Percentiles rank a stretch among this genome's conserved stretches.
These are phyloP conservation scores for Rutstroemia sp. DNA, from an alignment of 2,329 filamentous ascomycete genomes.

Conservation along the genomic window DNA sequence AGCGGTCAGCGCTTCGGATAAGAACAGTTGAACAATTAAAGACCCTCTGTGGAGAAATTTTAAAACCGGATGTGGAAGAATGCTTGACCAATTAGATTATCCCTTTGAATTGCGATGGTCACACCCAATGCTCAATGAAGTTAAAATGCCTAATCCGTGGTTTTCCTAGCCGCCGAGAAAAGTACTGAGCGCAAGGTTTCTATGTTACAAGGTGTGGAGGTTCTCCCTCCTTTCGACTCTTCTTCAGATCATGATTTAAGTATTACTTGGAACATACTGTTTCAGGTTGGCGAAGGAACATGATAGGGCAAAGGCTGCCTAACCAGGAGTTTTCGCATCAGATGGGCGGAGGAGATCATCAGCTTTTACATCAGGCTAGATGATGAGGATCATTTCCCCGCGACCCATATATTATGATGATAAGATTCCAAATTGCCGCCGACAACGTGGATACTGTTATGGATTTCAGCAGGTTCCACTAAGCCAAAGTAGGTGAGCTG, in stretches of 20 bases:
- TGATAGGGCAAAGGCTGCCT: not conserved
- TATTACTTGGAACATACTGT: not conserved
- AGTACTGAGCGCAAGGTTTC: not conserved
- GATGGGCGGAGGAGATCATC: not conserved
- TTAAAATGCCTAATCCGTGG: conserved; percentile 28
- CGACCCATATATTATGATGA: not conserved
- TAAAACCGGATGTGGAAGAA: not conserved
- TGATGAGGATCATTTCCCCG: conserved; percentile 6
- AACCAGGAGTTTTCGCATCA: not conserved
- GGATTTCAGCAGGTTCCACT: not conserved
- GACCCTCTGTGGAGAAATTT: conserved; percentile 12
- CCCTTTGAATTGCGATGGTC: not conserved
- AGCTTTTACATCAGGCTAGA: not conserved
- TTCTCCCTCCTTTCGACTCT: no score
- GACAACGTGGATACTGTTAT: not conserved
- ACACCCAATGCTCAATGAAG: not conserved
- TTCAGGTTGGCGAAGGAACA: not conserved
- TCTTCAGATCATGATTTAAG: not conserved
- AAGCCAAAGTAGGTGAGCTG: not conserved
- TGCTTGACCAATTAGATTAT: conserved; percentile 13
- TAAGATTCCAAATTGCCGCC: conserved; percentile 5
- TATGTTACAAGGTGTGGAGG: no score
- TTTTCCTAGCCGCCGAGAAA: conserved; percentile 38
- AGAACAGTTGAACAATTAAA: conserved; percentile 19
- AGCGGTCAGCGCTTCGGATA: conserved; percentile 18